phyloP scores from a whole-genome alignment of 371 early-diverging fungal species.

The Chytridiales sp. region DNA sequence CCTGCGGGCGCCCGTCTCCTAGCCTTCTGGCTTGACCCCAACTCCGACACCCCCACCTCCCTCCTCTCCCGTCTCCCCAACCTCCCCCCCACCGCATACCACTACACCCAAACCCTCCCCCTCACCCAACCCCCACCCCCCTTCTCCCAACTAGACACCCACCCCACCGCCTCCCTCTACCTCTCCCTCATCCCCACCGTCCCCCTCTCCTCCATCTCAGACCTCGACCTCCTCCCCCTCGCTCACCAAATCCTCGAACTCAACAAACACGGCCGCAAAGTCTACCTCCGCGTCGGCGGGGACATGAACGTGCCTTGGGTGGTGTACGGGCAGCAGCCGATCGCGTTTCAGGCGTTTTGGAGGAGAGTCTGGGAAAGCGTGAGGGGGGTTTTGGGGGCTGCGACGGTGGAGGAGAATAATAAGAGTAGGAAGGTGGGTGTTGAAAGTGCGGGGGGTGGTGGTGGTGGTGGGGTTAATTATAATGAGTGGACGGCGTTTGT shows the following conservation, averaged over 20 bases:
- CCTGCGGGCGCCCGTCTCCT: too few species aligned
- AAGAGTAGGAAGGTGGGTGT: background rate
- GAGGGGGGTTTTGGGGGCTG: background rate
- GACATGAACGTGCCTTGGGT: conserved; percentile 2
- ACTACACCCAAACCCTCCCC: conserved; percentile 5
- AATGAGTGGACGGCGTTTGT: conserved; percentile 4
- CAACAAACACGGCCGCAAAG: background rate
- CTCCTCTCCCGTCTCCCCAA: too few species aligned
- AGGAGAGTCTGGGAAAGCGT: background rate
- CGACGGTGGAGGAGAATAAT: background rate
- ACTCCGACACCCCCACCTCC: too few species aligned
- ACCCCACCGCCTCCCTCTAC: background rate
- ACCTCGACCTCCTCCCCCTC: background rate
- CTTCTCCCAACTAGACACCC: background rate
- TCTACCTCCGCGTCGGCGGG: background rate
- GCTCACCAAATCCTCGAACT: background rate
- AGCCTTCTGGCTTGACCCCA: too few species aligned
- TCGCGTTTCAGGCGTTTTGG: background rate
- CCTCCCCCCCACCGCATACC: conserved; percentile 1
- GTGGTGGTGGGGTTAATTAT: background rate
- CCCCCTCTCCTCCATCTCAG: background rate
- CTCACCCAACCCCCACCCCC: background rate
- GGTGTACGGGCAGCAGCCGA: background rate
- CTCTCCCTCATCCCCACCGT: background rate
- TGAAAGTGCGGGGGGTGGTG: background rate